Percentiles rank a stretch among this genome's conserved stretches.
phyloP scores from a whole-genome alignment of 83 land plant species.

The Larix sibirica region DNA sequence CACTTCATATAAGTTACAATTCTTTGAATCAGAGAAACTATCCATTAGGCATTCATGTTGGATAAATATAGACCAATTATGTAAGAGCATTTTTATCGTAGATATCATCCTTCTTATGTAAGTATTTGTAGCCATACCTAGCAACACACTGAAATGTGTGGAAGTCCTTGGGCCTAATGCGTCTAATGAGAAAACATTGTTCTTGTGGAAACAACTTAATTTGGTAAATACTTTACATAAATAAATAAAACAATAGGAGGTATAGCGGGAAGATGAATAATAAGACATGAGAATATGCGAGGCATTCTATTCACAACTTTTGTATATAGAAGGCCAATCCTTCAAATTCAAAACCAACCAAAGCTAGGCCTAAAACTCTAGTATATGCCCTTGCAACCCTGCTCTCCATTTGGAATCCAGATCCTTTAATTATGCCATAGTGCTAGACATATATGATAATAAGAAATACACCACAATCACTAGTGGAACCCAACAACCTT shows the following conservation, averaged over 20 bases:
- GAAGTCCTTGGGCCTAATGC: constrained; percentile 34
- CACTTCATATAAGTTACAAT: background rate
- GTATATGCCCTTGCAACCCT: constrained; percentile 70
- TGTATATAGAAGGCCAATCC: constrained; percentile 75
- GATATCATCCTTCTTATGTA: constrained; percentile 16
- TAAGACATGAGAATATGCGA: constrained; percentile 67
- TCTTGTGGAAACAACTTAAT: constrained; percentile 47
- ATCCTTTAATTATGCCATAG: constrained; percentile 63
- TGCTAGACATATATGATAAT: constrained; percentile 73
- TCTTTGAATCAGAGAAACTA: background rate
- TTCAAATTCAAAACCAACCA: constrained; percentile 68
- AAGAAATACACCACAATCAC: constrained; percentile 50
- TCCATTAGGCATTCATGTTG: background rate
- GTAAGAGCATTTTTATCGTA: constrained; percentile 26
- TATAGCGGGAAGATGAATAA: constrained; percentile 70
- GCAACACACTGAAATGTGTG: constrained; percentile 37
- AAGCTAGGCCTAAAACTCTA: constrained; percentile 66
- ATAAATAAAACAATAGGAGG: constrained; percentile 73
- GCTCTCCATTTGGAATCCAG: constrained; percentile 70
- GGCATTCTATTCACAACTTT: constrained; percentile 71
- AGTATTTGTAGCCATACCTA: constrained; percentile 49
- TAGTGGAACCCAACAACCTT: constrained; percentile 79
- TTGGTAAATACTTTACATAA: constrained; percentile 62
- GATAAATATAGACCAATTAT: constrained; percentile 20
- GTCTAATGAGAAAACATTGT: constrained; percentile 58